Evolutionary conservation across 441 rosid species (phyloP).

Genomic region (Gossypium armourianum): DNA sequence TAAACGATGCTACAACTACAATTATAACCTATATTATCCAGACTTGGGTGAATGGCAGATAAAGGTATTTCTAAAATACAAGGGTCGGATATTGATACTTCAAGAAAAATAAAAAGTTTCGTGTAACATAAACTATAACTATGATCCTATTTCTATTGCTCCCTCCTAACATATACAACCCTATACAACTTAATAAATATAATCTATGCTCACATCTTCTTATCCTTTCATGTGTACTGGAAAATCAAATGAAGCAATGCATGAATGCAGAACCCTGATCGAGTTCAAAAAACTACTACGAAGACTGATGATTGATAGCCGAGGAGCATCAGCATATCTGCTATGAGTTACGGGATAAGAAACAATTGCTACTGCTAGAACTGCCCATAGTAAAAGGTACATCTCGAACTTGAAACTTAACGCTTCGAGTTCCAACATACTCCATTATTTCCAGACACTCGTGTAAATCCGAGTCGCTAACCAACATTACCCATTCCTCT

Average conservation of each 20-base stretch:
- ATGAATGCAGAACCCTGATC: neutral
- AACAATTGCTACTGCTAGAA: conserved; percentile 52
- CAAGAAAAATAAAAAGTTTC: too few relatives aligned
- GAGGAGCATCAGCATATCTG: neutral
- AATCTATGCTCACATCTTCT: neutral
- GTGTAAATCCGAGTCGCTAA: conserved; percentile 60
- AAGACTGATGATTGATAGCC: neutral
- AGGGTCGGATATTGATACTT: too few relatives aligned
- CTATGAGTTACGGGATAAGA: conserved; percentile 31
- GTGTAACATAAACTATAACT: neutral
- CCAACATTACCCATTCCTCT: conserved; percentile 76
- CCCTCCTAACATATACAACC: conserved; percentile 18
- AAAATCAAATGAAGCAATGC: neutral
- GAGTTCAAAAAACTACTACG: neutral
- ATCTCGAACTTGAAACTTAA: conserved; percentile 64
- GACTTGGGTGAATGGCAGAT: too few relatives aligned
- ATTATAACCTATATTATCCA: neutral
- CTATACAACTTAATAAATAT: conserved; percentile 7
- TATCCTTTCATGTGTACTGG: too few relatives aligned
- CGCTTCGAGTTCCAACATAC: conserved; percentile 31
- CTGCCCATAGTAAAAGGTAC: conserved; percentile 39
- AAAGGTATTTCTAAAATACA: too few relatives aligned
- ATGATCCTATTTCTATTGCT: conserved; percentile 1
- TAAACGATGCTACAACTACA: neutral
- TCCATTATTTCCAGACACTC: conserved; percentile 70